Evolutionary conservation across 306 rosid genomes (phyloP).

Genomic region (Acacia melanoxylon): DNA sequence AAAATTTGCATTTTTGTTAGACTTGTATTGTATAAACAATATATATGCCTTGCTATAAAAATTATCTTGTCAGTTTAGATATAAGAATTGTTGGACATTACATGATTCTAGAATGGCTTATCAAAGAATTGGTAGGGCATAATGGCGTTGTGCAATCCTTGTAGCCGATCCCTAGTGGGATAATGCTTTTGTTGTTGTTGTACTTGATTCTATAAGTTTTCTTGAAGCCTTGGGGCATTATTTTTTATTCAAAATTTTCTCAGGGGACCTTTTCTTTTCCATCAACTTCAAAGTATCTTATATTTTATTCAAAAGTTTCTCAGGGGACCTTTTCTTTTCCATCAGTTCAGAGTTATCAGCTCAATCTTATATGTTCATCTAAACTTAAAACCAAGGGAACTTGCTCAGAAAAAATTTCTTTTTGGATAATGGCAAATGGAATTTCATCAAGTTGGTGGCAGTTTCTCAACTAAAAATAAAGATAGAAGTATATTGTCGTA

Average conservation of each 20-base stretch:
- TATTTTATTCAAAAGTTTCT: too few relatives aligned
- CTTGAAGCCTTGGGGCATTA: background rate
- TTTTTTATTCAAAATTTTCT: slow-evolving; percentile 1
- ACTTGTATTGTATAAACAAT: background rate
- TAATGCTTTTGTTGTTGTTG: background rate
- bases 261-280: background rate
- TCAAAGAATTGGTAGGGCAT: background rate
- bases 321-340: background rate
- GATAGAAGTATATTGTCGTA: background rate
- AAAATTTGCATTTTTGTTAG: background rate
- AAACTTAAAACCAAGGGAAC: background rate
- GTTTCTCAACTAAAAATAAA: background rate
- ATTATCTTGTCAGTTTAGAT: background rate
- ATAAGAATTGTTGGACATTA: background rate
- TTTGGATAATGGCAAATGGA: background rate
- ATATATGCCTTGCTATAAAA: background rate
- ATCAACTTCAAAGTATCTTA: background rate
- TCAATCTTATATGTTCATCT: background rate
- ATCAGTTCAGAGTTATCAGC: background rate
- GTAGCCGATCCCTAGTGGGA: background rate
- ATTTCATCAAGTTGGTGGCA: background rate
- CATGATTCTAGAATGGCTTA: background rate
- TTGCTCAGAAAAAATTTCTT: background rate
- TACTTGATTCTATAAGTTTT: background rate
- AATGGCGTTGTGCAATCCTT: background rate